Evolutionary conservation across 139 green algal species (phyloP), one percentile per base, ranked within the genome.

Genomic region (Chlorella sp.): DNA sequence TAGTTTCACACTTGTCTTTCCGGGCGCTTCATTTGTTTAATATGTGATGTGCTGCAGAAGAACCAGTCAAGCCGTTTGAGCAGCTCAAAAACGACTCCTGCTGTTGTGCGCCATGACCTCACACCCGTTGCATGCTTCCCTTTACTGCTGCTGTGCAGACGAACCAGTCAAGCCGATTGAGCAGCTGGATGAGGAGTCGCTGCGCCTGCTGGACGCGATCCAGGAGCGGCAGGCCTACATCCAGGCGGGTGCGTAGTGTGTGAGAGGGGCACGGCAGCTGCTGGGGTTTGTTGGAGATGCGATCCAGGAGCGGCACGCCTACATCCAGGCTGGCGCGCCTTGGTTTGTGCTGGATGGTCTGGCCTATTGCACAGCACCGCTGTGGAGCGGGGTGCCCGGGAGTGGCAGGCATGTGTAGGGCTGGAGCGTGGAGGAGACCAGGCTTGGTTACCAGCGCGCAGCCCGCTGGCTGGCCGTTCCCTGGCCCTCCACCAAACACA

Each of bases 171-270:
- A 72, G 80, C 36, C 76, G 44, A 85, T 77, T 32, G 86, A 89
- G 5, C 54, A 81, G 62, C 38, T 89, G 81, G 60, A 75, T 62
- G 73, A 87, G 24, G 73, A 81, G 0, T 65, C 90, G 24, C 82
- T 84, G 51, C 82, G 79, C 24, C 84, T 95, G 58, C 44, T 94
- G 36, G 93, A 93, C 17, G 87, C 90, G 22, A 83, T 96, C 36
- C 43, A 81, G 30, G 91, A 96, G 89, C 72, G 91, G 44, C 91
- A 95, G 78, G 84, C 75, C 26, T 81, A 81, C 70, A 85, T 90
- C 65, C 70, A 60, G 11, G 77, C 77, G 36, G 77, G 77, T 72
- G 76, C 3, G 74, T 13, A 7, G 24, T 19, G 20, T 17, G 69
- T 40, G 69, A 19, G 69, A 30, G 65, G 8, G 34, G n/a, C 2